Evolutionary conservation across 2,329 filamentous ascomycete genomes (phyloP), one percentile per base, ranked within the genome.

Genomic region (Trichoderma arundinaceum): DNA sequence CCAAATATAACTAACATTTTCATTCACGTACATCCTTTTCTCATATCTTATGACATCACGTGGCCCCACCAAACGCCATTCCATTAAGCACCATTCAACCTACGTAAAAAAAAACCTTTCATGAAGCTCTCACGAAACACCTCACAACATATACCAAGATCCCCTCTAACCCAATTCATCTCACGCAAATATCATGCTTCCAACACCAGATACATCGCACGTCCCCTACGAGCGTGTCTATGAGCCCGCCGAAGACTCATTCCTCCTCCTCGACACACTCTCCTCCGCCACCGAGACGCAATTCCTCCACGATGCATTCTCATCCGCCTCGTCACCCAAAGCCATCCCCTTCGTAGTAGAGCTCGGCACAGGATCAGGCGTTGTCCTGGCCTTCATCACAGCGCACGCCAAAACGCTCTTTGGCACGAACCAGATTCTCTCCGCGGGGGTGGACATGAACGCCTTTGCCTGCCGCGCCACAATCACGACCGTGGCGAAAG

Each of bases 171-270:
- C 19, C 28, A 49, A 6, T 17, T 10, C 12, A 19, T 13, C 2
- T 35, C 2, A 15, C 19, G 46, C 32, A 28, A 17, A 13, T 39
- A 74, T 43, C 35, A 97, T 97, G 94, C 87, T 99, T 33, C 94
- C 94, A 9, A 99, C 95, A 1, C 95, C 95, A 13, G 92, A 92
- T 66, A 99, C 95, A 2, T 91, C 91, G 22, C 95, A 99, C 80
- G 92, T 98, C 67, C 87, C 90, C 63, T 96, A 94, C 79, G 87
- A 92, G 76, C 88, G 90, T 64, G 89, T 98, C 71, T 99, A 99
- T 79, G 94, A 97, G 75, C 95, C 95, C 41, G 90, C 94, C 10
- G 95, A 99, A 79, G 95, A 99, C 80, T 97, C 94, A 5, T 99
- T 92, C 75, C 86, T 99, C 51, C 86, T 99, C 56, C 87, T 99